Conservation (phyloP, 225 moss, liverwort and hornwort species). For the Physcomitrium patens region DNA sequence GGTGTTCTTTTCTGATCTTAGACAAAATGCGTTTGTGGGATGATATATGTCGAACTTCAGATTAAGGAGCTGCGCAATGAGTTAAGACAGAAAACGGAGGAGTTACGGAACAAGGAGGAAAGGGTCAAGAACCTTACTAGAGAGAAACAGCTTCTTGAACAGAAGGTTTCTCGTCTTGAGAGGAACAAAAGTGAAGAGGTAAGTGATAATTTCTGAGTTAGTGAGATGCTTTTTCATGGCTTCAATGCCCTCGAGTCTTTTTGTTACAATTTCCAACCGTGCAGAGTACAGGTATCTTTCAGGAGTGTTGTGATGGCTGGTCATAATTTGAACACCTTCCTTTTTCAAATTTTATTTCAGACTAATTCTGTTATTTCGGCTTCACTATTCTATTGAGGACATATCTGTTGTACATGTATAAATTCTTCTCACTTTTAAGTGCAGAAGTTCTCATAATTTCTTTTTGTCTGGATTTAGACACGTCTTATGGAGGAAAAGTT, state of each 20-base stretch:
- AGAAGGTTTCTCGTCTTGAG: conserved; percentile 73
- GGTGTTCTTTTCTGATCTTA: neutral
- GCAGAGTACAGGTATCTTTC: neutral
- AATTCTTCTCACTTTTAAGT: neutral
- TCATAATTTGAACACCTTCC: neutral
- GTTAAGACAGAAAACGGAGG: conserved; percentile 61
- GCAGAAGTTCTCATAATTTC: neutral
- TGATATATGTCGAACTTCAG: conserved; percentile 31
- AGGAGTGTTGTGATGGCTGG: conserved; percentile 7
- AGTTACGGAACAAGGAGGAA: conserved; percentile 67
- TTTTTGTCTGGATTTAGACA: conserved; percentile 43
- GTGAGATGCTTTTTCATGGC: neutral
- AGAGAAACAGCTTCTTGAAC: conserved; percentile 78
- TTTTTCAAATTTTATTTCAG: neutral
- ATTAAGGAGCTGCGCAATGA: conserved; percentile 71
- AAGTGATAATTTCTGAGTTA: conserved; percentile 9
- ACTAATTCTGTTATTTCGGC: neutral
- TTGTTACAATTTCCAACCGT: neutral
- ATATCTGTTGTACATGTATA: neutral
- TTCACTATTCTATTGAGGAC: neutral
- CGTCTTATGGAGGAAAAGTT: conserved; percentile 72
- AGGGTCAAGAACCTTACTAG: conserved; percentile 54
- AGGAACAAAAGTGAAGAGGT: conserved; percentile 71
- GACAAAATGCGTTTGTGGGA: conserved; percentile 3
- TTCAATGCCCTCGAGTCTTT: neutral